A percentile compares a stretch with the other conserved stretches of the same genome.
Evolutionary conservation across 495 filamentous ascomycete species (phyloP).

Genomic region (Hypoxylon fuscum): DNA sequence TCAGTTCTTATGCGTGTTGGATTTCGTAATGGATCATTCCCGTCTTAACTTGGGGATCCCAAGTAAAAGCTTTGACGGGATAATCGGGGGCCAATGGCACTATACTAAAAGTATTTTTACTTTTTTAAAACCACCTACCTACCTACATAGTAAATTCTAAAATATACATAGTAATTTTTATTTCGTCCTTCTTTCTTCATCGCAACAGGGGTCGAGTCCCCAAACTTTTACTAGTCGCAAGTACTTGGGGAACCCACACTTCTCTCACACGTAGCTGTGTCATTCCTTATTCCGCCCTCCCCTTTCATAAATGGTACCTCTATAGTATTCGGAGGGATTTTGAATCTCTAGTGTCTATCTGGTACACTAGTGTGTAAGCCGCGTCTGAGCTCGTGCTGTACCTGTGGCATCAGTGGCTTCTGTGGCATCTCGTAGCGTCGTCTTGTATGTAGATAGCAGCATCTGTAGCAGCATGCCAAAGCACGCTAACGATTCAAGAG

Average conservation of each 20-base stretch:
- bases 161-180: too few species aligned
- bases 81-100: too few species aligned
- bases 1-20: constrained; percentile 4
- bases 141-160: too few species aligned
- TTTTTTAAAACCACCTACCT: too few species aligned
- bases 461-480: constrained; percentile 25
- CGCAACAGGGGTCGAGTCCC: constrained; percentile 1
- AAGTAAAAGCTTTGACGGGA: too few species aligned
- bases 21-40: too few species aligned
- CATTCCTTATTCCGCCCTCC: constrained; percentile 33
- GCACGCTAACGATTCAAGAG: constrained; percentile 41
- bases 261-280: constrained; percentile 43
- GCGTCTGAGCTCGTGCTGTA: constrained; percentile 31
- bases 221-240: too few species aligned
- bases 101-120: too few species aligned
- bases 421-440: too few species aligned
- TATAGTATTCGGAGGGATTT: constrained; percentile 27
- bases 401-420: constrained; percentile 31
- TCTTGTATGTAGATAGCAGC: neutral
- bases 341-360: constrained; percentile 42
- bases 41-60: too few species aligned
- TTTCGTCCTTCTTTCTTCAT: neutral
- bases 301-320: constrained; percentile 39
- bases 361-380: constrained; percentile 32
- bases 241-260: constrained; percentile 29